phyloP scores from a whole-genome alignment of 1,284 basidiomycete genomes.

The Cryptococcus sp. region DNA sequence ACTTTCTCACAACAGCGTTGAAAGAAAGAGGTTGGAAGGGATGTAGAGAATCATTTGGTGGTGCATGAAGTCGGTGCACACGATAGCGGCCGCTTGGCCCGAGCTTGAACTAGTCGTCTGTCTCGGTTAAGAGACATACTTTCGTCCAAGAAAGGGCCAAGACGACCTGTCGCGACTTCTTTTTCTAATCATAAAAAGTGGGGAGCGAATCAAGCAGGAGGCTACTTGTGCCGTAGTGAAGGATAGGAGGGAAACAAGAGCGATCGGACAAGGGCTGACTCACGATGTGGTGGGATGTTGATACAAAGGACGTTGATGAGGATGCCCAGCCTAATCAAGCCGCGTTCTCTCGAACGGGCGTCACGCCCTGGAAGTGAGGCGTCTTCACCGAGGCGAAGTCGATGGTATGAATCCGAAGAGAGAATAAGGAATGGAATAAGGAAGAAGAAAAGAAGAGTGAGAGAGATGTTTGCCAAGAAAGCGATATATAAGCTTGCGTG shows the following conservation, averaged over 20 bases:
- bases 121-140: not conserved
- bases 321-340: not conserved
- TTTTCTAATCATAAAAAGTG: conserved; percentile 33
- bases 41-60: conserved; percentile 39
- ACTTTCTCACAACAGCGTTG: not conserved
- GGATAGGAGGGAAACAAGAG: not conserved
- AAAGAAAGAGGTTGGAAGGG: conserved; percentile 9
- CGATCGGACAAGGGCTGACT: not conserved
- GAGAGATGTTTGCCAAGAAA: not conserved
- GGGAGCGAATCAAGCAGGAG: not conserved
- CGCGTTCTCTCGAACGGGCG: not conserved
- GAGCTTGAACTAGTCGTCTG: too few relatives aligned
- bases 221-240: too few relatives aligned
- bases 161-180: conserved; percentile 39
- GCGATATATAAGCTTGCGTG: not conserved
- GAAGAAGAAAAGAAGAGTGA: not conserved
- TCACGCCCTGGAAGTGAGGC: not conserved
- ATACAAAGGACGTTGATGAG: not conserved
- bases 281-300: not conserved
- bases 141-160: conserved; percentile 8
- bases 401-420: not conserved
- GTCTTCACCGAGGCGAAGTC: not conserved
- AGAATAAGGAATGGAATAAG: not conserved
- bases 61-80: conserved; percentile 49
- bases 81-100: conserved; percentile 16